Evolutionary conservation across 352 stramenopile genomes (phyloP).

Genomic region (Phytophthora aleatoria): DNA sequence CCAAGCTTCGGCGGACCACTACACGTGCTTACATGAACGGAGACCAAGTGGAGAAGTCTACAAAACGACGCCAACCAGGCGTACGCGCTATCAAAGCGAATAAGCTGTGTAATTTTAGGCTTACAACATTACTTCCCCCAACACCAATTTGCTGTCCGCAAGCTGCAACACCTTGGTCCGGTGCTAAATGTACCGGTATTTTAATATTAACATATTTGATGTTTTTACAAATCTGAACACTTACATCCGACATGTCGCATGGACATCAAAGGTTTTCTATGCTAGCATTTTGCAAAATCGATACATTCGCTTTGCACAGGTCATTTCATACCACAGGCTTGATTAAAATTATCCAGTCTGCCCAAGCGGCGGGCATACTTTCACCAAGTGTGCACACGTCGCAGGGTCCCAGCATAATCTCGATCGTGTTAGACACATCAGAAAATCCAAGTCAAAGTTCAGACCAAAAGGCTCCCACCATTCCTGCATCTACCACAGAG

Average conservation of each 20-base stretch:
- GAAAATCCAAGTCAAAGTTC: slow-evolving; percentile 17
- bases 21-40: too few relatives aligned
- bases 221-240: too few relatives aligned
- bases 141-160: too few relatives aligned
- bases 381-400: slow-evolving; percentile 21
- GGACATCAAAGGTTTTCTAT: neutral
- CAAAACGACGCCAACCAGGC: too few relatives aligned
- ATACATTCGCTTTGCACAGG: neutral
- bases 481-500: slow-evolving; percentile 7
- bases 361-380: neutral
- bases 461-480: neutral
- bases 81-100: too few relatives aligned
- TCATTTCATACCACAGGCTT: neutral
- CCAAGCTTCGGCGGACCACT: too few relatives aligned
- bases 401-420: slow-evolving; percentile 4
- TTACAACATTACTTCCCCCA: too few relatives aligned
- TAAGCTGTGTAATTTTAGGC: too few relatives aligned
- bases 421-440: slow-evolving; percentile 16
- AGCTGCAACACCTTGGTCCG: too few relatives aligned
- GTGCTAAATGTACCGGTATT: too few relatives aligned
- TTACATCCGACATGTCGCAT: slow-evolving; percentile 7
- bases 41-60: too few relatives aligned
- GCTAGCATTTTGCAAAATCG: neutral
- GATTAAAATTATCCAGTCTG: slow-evolving; percentile 14
- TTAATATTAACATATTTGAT: too few relatives aligned